Evolutionary conservation across 352 stramenopile genomes (phyloP).

Genomic region (Nothophytophthora sp.): DNA sequence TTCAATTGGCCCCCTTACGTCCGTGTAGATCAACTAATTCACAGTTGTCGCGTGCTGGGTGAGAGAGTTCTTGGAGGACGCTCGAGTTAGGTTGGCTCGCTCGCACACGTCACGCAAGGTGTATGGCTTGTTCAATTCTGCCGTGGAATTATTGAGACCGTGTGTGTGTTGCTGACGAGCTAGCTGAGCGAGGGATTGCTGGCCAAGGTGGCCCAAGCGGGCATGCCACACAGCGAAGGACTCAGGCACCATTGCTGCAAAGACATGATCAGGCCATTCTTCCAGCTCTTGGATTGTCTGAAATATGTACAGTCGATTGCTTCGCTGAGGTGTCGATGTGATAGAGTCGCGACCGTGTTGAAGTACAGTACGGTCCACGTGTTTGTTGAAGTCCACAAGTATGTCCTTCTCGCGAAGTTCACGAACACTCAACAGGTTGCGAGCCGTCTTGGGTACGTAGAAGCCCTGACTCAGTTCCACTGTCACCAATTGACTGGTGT

Average conservation of each 20-base stretch:
- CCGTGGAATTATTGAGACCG: slow-evolving; percentile 1
- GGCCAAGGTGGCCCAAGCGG: slow-evolving; percentile 3
- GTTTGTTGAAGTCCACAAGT: background rate
- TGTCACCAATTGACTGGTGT: too few relatives aligned
- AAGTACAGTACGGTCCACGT: slow-evolving; percentile 2
- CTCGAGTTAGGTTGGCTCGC: slow-evolving; percentile 4
- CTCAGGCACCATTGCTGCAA: too few relatives aligned
- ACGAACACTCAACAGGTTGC: slow-evolving; percentile 2
- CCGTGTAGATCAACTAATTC: slow-evolving; percentile 8
- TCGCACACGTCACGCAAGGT: slow-evolving; percentile 6
- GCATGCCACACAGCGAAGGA: slow-evolving; percentile 5
- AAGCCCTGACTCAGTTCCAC: too few relatives aligned
- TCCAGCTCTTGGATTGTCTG: slow-evolving; percentile 4
- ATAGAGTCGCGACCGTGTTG: background rate
- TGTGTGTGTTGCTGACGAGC: slow-evolving; percentile 1
- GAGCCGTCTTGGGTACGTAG: background rate
- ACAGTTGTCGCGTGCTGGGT: slow-evolving; percentile 3
- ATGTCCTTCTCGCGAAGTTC: slow-evolving; percentile 3
- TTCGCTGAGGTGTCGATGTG: background rate
- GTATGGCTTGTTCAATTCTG: too few relatives aligned
- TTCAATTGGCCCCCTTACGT: slow-evolving; percentile 17
- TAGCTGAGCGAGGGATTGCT: slow-evolving; percentile 6
- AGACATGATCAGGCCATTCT: too few relatives aligned
- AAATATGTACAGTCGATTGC: slow-evolving; percentile 9
- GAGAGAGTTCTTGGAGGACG: slow-evolving; percentile 1